Conservation (phyloP, 345 rosid genomes). For the Clarkia xantiana region DNA sequence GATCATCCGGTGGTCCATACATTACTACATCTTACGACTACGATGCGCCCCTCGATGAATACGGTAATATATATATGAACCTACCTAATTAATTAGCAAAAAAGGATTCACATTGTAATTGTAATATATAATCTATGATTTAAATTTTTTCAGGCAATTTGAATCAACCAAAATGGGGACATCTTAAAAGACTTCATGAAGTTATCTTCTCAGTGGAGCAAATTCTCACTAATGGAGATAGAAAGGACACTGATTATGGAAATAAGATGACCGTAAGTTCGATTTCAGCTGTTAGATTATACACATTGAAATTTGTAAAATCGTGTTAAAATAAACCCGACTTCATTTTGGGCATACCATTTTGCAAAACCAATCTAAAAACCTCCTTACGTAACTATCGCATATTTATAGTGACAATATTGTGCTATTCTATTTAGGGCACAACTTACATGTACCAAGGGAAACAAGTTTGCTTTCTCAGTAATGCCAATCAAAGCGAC, state of each 20-base stretch:
- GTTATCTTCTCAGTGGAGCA: constrained; percentile 40
- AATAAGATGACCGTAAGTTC: constrained; percentile 9
- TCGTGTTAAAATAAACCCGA: too few species aligned
- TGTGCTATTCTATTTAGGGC: constrained; percentile 7
- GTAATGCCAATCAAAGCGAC: not conserved
- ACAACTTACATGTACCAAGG: constrained; percentile 14
- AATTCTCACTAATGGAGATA: constrained; percentile 34
- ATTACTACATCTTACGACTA: constrained; percentile 28
- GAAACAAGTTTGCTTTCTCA: constrained; percentile 19
- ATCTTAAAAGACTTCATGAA: constrained; percentile 50
- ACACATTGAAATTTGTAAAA: too few species aligned
- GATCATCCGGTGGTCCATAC: constrained; percentile 31
- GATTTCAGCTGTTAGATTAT: too few species aligned
- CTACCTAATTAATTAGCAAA: too few species aligned
- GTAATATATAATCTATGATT: not conserved
- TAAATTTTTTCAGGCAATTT: not conserved
- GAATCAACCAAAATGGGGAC: constrained; percentile 66
- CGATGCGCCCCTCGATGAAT: constrained; percentile 30
- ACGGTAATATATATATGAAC: constrained; percentile 8
- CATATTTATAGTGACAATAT: too few species aligned
- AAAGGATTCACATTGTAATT: too few species aligned
- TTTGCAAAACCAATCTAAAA: too few species aligned
- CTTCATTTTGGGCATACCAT: too few species aligned
- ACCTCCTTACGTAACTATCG: too few species aligned
- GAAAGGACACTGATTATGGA: constrained; percentile 6